Evolutionary conservation across 1,284 basidiomycete species (phyloP), one percentile per base, ranked within the genome.

Genomic region (Bjerkandera adusta): DNA sequence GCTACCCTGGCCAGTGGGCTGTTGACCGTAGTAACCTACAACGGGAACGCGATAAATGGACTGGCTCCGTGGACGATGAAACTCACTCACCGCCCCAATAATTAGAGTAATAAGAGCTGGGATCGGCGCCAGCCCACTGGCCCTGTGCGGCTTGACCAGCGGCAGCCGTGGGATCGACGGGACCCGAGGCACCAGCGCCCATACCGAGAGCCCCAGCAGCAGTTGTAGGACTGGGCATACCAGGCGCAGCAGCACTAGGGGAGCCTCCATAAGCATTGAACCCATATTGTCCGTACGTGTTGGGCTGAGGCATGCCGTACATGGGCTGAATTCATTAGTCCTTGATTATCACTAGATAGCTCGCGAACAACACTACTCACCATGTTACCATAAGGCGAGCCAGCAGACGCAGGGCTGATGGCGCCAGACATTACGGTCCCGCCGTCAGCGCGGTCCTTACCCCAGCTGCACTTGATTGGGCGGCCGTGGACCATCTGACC

Each of bases 401-500:
- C 72, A 13, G 81, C 72, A 24, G 84, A 72, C 41, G 83, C 75
- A 26, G 87, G 85, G 57, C 81, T 86, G 59, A 88, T 68, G 24
- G 80, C 70, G 41, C 63, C 62, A 22, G 65, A 58, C 29, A 78
- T 74, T 26, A 76, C 73, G 36, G 75, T 71, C 15, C 74, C 75
- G 25, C 82, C 86, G 62, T 89, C 88, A 29, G 82, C 81, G 53
- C 92, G 80, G 64, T 97, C 95, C 70, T 97, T 98, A 52, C 96
- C 96, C 96, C 96, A 99, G 56, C 92, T 93, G 68, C 92, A 96
- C 69, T 97, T 96, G 75, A 98, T 89, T 11, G 92, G 92, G 35
- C 96, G 75, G 41, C 95, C 95, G 59, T 98, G 96, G 24, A 98
- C 89, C 75, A 92, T 89, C 68, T 92, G 89, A 45, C 95, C 94